These are phyloP conservation scores for Giardia muris DNA, from an alignment of 208 protist genomes.

Conservation along the genomic window DNA sequence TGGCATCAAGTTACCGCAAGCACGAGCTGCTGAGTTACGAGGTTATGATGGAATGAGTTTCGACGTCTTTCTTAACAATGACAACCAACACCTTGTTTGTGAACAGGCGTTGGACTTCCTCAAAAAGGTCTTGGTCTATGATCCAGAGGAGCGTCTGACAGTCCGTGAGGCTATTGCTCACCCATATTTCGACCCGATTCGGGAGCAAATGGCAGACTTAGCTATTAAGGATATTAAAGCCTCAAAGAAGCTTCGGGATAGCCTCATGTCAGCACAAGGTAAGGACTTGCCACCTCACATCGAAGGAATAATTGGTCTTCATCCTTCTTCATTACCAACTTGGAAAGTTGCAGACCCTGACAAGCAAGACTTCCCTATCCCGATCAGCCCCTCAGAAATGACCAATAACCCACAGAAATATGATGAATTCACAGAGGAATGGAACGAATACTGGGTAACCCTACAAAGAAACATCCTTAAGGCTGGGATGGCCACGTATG, in stretches of 20 bases:
- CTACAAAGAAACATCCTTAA: background rate
- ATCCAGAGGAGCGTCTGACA: conserved; percentile 81
- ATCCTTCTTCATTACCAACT: background rate
- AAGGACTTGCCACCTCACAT: background rate
- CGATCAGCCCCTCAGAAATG: background rate
- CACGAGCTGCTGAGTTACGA: background rate
- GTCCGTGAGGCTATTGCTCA: conserved; percentile 89
- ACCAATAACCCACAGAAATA: background rate
- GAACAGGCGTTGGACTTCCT: conserved; percentile 89
- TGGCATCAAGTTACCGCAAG: conserved; percentile 2
- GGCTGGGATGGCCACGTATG: background rate
- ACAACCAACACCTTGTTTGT: conserved; percentile 81
- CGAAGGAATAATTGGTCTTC: background rate
- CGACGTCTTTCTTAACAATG: conserved; percentile 49
- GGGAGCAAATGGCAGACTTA: conserved; percentile 37
- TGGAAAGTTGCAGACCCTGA: background rate
- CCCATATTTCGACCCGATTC: conserved; percentile 82
- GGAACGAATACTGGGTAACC: background rate
- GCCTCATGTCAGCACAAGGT: background rate
- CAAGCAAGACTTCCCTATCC: background rate
- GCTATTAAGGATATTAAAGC: conserved; percentile 20
- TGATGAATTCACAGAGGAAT: background rate
- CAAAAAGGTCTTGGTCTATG: conserved; percentile 82
- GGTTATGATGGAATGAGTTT: background rate
- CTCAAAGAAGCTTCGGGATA: background rate